These are phyloP conservation scores for Heritiera fomes DNA, from an alignment of 345 rosid genomes.

Conservation along the genomic window DNA sequence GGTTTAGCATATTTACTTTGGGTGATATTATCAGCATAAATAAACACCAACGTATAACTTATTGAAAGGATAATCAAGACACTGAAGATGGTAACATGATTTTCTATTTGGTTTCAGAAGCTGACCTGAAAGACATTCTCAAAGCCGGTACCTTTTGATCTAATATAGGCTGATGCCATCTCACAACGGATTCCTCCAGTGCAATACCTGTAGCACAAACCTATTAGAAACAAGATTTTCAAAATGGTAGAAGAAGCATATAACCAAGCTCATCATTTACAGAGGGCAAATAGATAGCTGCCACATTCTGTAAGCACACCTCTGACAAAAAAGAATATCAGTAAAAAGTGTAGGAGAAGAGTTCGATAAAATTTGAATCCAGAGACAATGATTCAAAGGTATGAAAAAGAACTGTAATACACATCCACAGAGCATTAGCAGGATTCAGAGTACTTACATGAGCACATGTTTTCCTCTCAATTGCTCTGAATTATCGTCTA, in stretches of 20 bases:
- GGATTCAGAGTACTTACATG: slow-evolving; percentile 53
- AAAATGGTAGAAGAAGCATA: slow-evolving; percentile 13
- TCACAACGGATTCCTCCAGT: slow-evolving; percentile 98
- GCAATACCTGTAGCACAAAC: slow-evolving; percentile 65
- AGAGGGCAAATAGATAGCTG: not conserved
- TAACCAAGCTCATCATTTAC: not conserved
- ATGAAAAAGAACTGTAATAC: not conserved
- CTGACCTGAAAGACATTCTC: slow-evolving; percentile 86
- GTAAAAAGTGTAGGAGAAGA: not conserved
- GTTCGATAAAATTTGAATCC: no score
- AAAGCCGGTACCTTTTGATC: slow-evolving; percentile 86
- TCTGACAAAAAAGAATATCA: slow-evolving; percentile 1
- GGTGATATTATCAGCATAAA: slow-evolving; percentile 18
- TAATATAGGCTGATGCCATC: slow-evolving; percentile 94
- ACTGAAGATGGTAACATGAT: not conserved
- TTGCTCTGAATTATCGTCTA: slow-evolving; percentile 67
- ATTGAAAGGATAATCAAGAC: slow-evolving; percentile 2
- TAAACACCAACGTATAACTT: slow-evolving; percentile 11
- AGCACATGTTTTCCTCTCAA: slow-evolving; percentile 73
- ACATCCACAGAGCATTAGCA: slow-evolving; percentile 8
- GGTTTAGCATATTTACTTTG: not conserved
- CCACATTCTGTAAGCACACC: not conserved
- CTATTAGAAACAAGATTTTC: not conserved
- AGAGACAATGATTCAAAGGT: not conserved
- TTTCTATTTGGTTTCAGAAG: slow-evolving; percentile 22